A percentile compares a stretch with the other conserved stretches of the same genome.
phyloP scores from a whole-genome alignment of 2,329 filamentous ascomycete genomes.

The Dactylellina parvicollis region DNA sequence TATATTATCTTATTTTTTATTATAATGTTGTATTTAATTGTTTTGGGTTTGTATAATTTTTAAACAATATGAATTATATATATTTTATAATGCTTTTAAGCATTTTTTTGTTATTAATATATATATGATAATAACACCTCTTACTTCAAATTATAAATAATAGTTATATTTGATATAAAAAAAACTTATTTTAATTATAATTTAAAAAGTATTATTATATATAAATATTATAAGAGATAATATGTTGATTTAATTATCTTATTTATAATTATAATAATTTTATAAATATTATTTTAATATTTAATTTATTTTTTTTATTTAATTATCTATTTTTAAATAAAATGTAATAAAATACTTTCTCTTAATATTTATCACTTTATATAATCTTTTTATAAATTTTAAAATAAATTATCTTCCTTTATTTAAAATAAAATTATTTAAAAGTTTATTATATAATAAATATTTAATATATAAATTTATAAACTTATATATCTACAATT shows the following conservation, averaged over 20 bases:
- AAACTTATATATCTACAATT: background rate
- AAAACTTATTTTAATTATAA: no score
- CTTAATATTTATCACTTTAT: background rate
- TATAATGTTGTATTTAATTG: background rate
- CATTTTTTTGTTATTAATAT: background rate
- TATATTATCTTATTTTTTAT: background rate
- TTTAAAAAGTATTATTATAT: no score
- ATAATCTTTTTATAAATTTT: background rate
- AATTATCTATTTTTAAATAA: background rate
- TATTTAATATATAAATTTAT: background rate
- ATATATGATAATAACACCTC: background rate
- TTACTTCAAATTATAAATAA: background rate
- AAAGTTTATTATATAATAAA: background rate
- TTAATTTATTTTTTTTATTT: background rate
- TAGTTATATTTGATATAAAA: no score
- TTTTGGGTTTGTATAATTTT: background rate
- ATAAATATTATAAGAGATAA: no score
- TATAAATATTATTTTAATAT: background rate
- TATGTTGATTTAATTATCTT: no score
- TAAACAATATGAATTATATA: background rate
- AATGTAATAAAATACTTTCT: background rate
- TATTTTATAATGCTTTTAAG: no score
- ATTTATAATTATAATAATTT: background rate
- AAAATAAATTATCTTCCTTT: no score
- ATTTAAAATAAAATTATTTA: background rate